phyloP scores from a whole-genome alignment of 2,329 filamentous ascomycete species.

The Pseudocercospora ulei region DNA sequence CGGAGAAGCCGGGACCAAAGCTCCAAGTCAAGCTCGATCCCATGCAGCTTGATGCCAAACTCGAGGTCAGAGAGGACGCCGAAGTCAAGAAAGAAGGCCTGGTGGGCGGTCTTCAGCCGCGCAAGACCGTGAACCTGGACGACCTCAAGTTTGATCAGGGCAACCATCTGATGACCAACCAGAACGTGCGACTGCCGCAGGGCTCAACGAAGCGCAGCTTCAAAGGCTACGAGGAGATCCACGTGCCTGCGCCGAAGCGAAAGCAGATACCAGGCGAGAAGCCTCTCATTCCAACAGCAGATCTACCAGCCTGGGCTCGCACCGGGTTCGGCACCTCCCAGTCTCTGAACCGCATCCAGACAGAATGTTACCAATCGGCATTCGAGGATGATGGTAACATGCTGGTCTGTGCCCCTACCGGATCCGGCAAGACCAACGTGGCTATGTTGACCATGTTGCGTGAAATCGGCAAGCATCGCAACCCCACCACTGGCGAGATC shows the following conservation, averaged over 20 bases:
- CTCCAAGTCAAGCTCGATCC: conserved; percentile 67
- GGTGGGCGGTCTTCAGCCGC: conserved; percentile 74
- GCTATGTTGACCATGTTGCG: conserved; percentile 94
- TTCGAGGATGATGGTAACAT: conserved; percentile 94
- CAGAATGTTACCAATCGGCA: conserved; percentile 79
- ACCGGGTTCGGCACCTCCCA: conserved; percentile 75
- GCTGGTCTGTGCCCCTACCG: conserved; percentile 93
- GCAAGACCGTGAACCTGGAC: conserved; percentile 81
- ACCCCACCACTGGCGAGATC: conserved; percentile 82
- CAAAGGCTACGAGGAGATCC: conserved; percentile 97
- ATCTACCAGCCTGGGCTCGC: conserved; percentile 87
- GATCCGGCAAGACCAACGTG: conserved; percentile 96
- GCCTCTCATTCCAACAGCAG: conserved; percentile 68
- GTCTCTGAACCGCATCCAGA: conserved; percentile 89
- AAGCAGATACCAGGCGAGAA: conserved; percentile 67
- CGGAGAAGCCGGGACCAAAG: conserved; percentile 52
- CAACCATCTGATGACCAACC: conserved; percentile 99
- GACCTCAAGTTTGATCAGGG: conserved; percentile 96
- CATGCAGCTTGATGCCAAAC: conserved; percentile 63
- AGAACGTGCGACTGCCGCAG: conserved; percentile 83
- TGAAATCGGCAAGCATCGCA: conserved; percentile 90
- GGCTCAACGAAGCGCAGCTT: conserved; percentile 91
- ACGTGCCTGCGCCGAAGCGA: conserved; percentile 86
- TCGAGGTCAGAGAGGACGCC: conserved; percentile 44
- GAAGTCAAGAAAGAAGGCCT: conserved; percentile 57